These are phyloP conservation scores for Penicillium sp. DNA, from an alignment of 2,329 filamentous ascomycete species.

Conservation along the genomic window DNA sequence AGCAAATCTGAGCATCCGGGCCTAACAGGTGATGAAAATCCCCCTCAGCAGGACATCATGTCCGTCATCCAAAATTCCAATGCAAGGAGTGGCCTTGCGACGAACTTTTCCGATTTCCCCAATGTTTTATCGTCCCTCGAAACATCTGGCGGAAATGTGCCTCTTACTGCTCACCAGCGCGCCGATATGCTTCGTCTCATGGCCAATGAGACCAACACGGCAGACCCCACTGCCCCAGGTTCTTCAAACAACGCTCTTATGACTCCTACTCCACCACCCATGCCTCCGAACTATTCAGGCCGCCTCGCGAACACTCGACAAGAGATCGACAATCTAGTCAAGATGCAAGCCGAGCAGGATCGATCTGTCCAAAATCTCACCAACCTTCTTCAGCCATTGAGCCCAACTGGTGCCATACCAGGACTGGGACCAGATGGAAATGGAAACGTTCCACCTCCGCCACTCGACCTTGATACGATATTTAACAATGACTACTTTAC, in stretches of 20 bases:
- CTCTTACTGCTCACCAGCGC: slow-evolving; percentile 47
- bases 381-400: slow-evolving; percentile 73
- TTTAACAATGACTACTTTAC: slow-evolving; percentile 59
- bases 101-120: slow-evolving; percentile 44
- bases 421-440: slow-evolving; percentile 55
- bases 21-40: slow-evolving; percentile 19
- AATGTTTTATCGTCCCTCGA: slow-evolving; percentile 48
- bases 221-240: slow-evolving; percentile 37
- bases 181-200: slow-evolving; percentile 50
- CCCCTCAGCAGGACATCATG: slow-evolving; percentile 49
- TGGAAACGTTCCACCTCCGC: slow-evolving; percentile 42
- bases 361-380: slow-evolving; percentile 73
- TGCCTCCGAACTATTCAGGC: slow-evolving; percentile 50
- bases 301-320: slow-evolving; percentile 65
- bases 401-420: slow-evolving; percentile 75
- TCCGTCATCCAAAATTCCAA: slow-evolving; percentile 50
- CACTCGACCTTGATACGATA: slow-evolving; percentile 59
- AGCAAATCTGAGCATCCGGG: slow-evolving; percentile 19
- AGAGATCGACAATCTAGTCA: slow-evolving; percentile 76
- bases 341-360: slow-evolving; percentile 76
- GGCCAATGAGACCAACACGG: slow-evolving; percentile 46
- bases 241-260: slow-evolving; percentile 58
- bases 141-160: slow-evolving; percentile 42
- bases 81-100: slow-evolving; percentile 41
- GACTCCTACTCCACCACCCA: slow-evolving; percentile 55